Conservation (phyloP, 306 rosid species). For the Cicer bijugum region DNA sequence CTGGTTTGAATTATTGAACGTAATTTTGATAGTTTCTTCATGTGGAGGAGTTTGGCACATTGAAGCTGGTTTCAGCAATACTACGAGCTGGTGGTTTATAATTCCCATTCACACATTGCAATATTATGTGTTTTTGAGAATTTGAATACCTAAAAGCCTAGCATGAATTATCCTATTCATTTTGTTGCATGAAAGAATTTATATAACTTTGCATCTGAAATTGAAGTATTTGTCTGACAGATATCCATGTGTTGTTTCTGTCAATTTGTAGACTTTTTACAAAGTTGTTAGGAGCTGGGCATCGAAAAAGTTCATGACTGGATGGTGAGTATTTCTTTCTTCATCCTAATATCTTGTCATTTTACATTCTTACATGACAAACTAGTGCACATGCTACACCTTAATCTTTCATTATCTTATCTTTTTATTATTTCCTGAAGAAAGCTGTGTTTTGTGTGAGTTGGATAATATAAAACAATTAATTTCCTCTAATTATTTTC, state of each 20-base stretch:
- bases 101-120: conserved; percentile 21
- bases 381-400: conserved; percentile 23
- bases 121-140: background rate
- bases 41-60: background rate
- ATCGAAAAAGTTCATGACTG: conserved; percentile 94
- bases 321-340: conserved; percentile 68
- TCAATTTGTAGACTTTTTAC: conserved; percentile 76
- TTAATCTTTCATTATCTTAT: conserved; percentile 28
- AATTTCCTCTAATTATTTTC: conserved; percentile 1
- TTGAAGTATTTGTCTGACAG: conserved; percentile 38
- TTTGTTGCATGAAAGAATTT: conserved; percentile 27
- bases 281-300: conserved; percentile 95
- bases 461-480: background rate
- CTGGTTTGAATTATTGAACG: background rate
- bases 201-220: background rate
- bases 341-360: conserved; percentile 23
- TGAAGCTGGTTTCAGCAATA: conserved; percentile 16
- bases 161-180: background rate
- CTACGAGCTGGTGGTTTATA: background rate
- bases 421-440: background rate
- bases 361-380: conserved; percentile 24
- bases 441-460: background rate
- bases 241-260: conserved; percentile 32
- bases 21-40: conserved; percentile 1
- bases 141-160: conserved; percentile 4